Conservation (phyloP, 306 rosid species). For the Begonia masoniana region DNA sequence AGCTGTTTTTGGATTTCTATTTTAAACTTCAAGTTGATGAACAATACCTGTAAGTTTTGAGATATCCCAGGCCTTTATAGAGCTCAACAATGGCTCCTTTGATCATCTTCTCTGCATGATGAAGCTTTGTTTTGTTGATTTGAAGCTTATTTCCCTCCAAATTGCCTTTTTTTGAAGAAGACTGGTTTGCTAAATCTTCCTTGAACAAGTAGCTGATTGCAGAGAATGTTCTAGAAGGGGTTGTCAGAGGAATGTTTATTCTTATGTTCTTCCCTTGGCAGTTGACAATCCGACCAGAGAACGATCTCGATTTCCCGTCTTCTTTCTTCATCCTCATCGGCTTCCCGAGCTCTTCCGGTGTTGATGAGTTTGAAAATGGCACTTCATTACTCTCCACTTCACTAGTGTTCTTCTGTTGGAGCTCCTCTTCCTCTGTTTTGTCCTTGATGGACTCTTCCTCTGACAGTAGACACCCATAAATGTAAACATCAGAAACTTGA, state of each 20-base stretch:
- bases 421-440: slow-evolving; percentile 49
- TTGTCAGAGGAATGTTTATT: slow-evolving; percentile 84
- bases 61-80: slow-evolving; percentile 80
- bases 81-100: slow-evolving; percentile 85
- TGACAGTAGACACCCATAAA: slow-evolving; percentile 14
- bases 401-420: slow-evolving; percentile 30
- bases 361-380: slow-evolving; percentile 27
- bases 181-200: slow-evolving; percentile 70
- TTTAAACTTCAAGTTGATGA: neutral
- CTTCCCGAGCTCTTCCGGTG: slow-evolving; percentile 27
- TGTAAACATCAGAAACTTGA: slow-evolving; percentile 4
- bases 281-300: slow-evolving; percentile 45
- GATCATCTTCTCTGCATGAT: slow-evolving; percentile 93
- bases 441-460: slow-evolving; percentile 75
- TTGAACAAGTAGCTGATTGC: slow-evolving; percentile 73
- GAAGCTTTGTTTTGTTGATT: slow-evolving; percentile 56
- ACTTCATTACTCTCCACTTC: slow-evolving; percentile 48
- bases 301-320: slow-evolving; percentile 39
- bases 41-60: slow-evolving; percentile 79
- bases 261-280: slow-evolving; percentile 79
- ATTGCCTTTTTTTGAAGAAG: slow-evolving; percentile 59
- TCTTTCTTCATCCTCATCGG: slow-evolving; percentile 33
- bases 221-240: slow-evolving; percentile 76
- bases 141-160: slow-evolving; percentile 52
- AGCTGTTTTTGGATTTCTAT: neutral